A percentile compares a stretch with the other conserved stretches of the same genome.
These are phyloP conservation scores for Suillus luteus DNA, from an alignment of 768 basidiomycete genomes.

Conservation along the genomic window DNA sequence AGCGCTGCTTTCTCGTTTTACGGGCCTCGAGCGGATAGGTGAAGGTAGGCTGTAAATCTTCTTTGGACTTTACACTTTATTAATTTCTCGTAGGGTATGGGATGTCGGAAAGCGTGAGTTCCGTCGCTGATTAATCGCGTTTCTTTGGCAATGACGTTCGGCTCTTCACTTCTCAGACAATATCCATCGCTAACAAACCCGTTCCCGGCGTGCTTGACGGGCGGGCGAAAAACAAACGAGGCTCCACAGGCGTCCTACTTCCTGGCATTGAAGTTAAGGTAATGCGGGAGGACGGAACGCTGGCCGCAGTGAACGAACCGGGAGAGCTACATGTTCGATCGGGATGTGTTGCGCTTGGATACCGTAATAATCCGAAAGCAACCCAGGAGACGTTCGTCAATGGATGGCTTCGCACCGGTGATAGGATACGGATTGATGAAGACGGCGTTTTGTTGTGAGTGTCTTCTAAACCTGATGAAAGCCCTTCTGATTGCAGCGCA, in stretches of 20 bases:
- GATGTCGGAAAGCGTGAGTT: conserved; percentile 65
- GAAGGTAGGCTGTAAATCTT: conserved; percentile 45
- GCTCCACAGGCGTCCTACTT: conserved; percentile 57
- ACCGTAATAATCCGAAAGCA: conserved; percentile 71
- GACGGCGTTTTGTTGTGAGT: conserved; percentile 68
- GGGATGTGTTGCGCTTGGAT: conserved; percentile 60
- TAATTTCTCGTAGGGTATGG: conserved; percentile 56
- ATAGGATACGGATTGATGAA: conserved; percentile 62
- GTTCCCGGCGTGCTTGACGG: conserved; percentile 47
- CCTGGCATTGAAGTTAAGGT: conserved; percentile 69
- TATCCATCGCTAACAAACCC: conserved; percentile 49
- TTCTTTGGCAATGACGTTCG: background rate
- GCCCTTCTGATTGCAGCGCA: conserved; percentile 25
- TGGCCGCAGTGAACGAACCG: conserved; percentile 55
- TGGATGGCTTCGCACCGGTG: conserved; percentile 79
- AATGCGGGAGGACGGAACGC: conserved; percentile 56
- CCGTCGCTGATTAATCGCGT: background rate
- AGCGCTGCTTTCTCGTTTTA: conserved; percentile 41
- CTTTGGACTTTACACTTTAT: conserved; percentile 6
- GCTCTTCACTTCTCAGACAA: conserved; percentile 45
- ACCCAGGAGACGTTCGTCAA: conserved; percentile 63
- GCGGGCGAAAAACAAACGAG: conserved; percentile 39
- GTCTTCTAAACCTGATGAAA: background rate
- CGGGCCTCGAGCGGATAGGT: conserved; percentile 33
- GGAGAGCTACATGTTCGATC: conserved; percentile 69